phyloP scores from a whole-genome alignment of 2,329 filamentous ascomycete species.

The Cladorrhinum sp. region DNA sequence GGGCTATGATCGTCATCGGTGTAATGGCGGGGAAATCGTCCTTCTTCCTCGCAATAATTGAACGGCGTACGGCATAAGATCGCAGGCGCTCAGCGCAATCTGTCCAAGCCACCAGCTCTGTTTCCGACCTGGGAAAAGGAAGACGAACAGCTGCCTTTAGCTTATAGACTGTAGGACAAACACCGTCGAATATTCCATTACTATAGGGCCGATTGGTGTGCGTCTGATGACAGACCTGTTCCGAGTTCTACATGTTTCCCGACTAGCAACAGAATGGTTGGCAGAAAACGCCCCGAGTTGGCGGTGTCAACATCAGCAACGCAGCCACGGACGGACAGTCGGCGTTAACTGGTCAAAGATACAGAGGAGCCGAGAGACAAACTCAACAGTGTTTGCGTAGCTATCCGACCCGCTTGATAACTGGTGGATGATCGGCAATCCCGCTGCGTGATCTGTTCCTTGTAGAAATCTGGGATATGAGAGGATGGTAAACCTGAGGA shows the following conservation, averaged over 20 bases:
- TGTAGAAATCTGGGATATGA: too few relatives aligned
- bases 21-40: background rate
- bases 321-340: background rate
- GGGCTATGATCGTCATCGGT: background rate
- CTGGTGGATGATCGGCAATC: too few relatives aligned
- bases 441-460: too few relatives aligned
- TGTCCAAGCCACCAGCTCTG: background rate
- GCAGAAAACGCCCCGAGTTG: background rate
- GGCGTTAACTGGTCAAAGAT: too few relatives aligned
- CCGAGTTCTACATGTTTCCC: constrained; percentile 8
- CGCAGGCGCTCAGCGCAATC: background rate
- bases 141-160: background rate
- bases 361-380: too few relatives aligned
- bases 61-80: background rate
- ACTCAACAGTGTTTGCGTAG: too few relatives aligned
- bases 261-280: background rate
- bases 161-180: background rate
- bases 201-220: constrained; percentile 9
- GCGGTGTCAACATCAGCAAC: too few relatives aligned
- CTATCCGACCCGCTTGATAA: too few relatives aligned
- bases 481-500: too few relatives aligned
- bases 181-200: constrained; percentile 1
- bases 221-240: constrained; percentile 2
- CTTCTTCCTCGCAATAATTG: background rate
- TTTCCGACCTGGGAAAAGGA: background rate